Evolutionary conservation across 2,329 filamentous ascomycete species (phyloP), one percentile per base, ranked within the genome.

Genomic region (Fusarium mangiferae): DNA sequence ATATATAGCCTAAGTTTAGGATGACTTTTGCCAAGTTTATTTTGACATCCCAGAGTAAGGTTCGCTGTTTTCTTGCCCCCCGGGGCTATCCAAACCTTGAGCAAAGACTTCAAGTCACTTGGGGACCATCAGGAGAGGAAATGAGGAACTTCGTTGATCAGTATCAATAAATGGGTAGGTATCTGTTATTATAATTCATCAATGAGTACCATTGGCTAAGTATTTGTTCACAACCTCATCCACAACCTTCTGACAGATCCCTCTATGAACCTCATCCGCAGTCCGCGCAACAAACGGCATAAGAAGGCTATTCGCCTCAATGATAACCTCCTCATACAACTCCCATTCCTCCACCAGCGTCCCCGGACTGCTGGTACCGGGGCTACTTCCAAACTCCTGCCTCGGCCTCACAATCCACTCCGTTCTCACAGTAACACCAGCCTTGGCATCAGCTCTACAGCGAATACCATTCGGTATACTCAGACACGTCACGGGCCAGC

Each of bases 251-350:
- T 62, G 48, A 39, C 46, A 68, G 12, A 72, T 73, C 14, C 49
- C 52, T 7, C 20, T 38, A 28, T 73, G 71, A 24, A 66, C 62
- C 26, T 39, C 30, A 30, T 72, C 68, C 12, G 58, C 33, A 36
- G 51, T 74, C 7, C 67, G 28, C 6, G 62, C 57, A 22, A 74
- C 67, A 64, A 73, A 73, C 3, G 71, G 71, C 71, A 73, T 73
- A 15, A 73, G 22, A 6, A 73, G 55, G 15, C 48, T 45, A 30
- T 74, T 73, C 12, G 67, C 39, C 41, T 73, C 71, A 7, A 74
- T 62, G 0, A 59, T 24, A 12, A 74, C 49, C 36, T 72, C 71
- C 17, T 74, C 71, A 39, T 68, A 68, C 20, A 73, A 28, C 7
- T 73, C 71, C 71, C 71, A 73, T 7, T 73, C 71, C 39, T 72